Conservation (phyloP, 2,329 filamentous ascomycete species). For the Apiospora kogelbergensis region DNA sequence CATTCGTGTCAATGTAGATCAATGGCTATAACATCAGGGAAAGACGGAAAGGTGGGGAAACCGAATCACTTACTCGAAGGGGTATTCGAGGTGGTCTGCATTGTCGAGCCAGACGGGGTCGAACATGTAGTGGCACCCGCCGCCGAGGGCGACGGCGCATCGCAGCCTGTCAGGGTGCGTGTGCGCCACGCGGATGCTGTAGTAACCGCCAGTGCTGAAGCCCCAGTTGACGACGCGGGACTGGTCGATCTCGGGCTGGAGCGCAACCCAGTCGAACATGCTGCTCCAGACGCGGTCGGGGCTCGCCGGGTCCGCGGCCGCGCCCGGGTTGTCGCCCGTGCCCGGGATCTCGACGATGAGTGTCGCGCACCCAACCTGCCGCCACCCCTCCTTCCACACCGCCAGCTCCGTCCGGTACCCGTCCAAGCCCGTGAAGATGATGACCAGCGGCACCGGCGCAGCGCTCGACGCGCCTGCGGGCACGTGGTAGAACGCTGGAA, state of each 20-base stretch:
- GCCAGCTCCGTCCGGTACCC: constrained; percentile 33
- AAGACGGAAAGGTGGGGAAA: too few relatives aligned
- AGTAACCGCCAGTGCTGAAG: constrained; percentile 59
- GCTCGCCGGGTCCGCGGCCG: constrained; percentile 41
- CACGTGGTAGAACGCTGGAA: constrained; percentile 30
- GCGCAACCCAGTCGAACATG: constrained; percentile 53
- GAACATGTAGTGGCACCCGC: constrained; percentile 61
- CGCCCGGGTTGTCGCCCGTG: constrained; percentile 55
- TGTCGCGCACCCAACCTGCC: constrained; percentile 44
- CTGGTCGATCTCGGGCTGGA: constrained; percentile 46
- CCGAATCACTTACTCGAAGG: constrained; percentile 50
- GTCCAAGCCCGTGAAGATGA: constrained; percentile 30
- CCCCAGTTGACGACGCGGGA: constrained; percentile 52
- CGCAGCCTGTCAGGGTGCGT: constrained; percentile 52
- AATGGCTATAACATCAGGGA: too few relatives aligned
- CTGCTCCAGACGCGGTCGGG: constrained; percentile 55
- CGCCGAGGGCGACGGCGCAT: constrained; percentile 53
- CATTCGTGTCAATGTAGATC: too few relatives aligned
- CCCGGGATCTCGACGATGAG: constrained; percentile 57
- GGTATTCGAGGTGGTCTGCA: constrained; percentile 58
- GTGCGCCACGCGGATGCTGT: constrained; percentile 56
- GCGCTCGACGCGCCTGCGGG: constrained; percentile 22
- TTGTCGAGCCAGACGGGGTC: constrained; percentile 50
- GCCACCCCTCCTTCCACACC: constrained; percentile 34
- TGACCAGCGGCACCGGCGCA: constrained; percentile 23